Base-by-base conservation (phyloP, 2,329 filamentous ascomycete genomes). In the Xylariomycetidae sp. region DNA sequence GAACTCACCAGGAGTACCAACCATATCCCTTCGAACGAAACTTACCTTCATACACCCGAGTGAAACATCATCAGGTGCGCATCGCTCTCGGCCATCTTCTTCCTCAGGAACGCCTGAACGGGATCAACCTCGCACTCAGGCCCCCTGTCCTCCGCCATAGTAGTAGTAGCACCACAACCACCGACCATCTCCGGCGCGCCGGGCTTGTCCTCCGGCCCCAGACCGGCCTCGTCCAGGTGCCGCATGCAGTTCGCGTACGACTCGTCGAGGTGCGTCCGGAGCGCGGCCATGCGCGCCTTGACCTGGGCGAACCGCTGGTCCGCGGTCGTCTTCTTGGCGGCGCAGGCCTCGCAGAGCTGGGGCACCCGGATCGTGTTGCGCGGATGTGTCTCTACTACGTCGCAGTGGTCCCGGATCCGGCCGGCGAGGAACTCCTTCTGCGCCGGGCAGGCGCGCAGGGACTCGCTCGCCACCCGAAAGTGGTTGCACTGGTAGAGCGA, bases 401-500 rank as follows among this genome's bases (percentile, higher is more conserved):
- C 31, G 41, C 54, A 57, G 5, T 45, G 39, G 11, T 40, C 32
- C 3, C 18, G 1, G 3, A 9, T 13, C 11, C 8, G 2, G 1
- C 42, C 48, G 1, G 41, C 18, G 7, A 37, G 10, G 37, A 40
- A 44, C 6, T 43, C 37, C 3, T 30, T 27, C 25, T 49, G 49
- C 11, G 10, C 11, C 7, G 33, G 7, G 27, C 54, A 57, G 8
- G 22, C 4, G 6, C 22, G 22, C 14, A 45, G 10, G 3, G 45
- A 44, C 18, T 33, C 17, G 2, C 28, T 12, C 4, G 36, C 36
- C 17, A 41, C 19, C 5, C 38, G 36, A 3, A 38, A 17, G 41
- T 57, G 53, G 42, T 56, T 55, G 40, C 54, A 57, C 9, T 15
- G 4, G 35, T 39, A 51, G 19, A 51, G 33, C 2, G 40, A 39